Base-by-base conservation (phyloP, 2,329 filamentous ascomycete species). In the Venturia asperata region DNA sequence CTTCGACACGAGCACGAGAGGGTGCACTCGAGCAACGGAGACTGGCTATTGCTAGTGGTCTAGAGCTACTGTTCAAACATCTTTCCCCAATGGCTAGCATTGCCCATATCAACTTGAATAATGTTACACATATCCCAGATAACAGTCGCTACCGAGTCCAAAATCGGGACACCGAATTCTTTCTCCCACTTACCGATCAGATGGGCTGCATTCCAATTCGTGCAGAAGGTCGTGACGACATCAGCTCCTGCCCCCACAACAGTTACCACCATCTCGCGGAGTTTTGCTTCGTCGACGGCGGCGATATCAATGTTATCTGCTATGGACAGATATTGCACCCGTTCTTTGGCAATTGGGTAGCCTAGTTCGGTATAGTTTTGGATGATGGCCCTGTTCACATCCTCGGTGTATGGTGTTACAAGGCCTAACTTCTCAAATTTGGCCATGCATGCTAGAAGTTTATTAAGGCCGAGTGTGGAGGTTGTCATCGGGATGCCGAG, bases 71-170 rank as follows among this genome's bases (percentile, higher is more conserved):
- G 47, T 15, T 27, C 47, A 21, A 64, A 64, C 24, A 79, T 70
- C 66, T 68, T 71, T 1, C 76, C 76, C 77, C 76, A 78, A 1
- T 72, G 71, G 47, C 70, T 66, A 1, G 77, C 67, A 10, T 64
- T 65, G 17, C 66, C 68, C 55, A 69, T 71, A 63, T 76, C 72
- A 37, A 77, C 67, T 5, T 70, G 70, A 63, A 72, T 70, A 15
- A 73, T 69, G 42, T 70, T 70, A 65, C 79, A 68, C 73, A 78
- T 76, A 65, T 77, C 76, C 74, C 75, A 77, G 2, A 80, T 68
- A 3, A 79, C 76, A 1, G 77, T 79, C 0, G 75, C 72, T 11
- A 80, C 76, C 0, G 76, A 77, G 70, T 80, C 78, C 24, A 79
- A 71, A 5, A 80, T 75, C 3, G 71, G 69, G 3, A 79, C 61